Evolutionary conservation across 768 basidiomycete genomes (phyloP), one percentile per base, ranked within the genome.

Genomic region (Leccinum disarticulatum): DNA sequence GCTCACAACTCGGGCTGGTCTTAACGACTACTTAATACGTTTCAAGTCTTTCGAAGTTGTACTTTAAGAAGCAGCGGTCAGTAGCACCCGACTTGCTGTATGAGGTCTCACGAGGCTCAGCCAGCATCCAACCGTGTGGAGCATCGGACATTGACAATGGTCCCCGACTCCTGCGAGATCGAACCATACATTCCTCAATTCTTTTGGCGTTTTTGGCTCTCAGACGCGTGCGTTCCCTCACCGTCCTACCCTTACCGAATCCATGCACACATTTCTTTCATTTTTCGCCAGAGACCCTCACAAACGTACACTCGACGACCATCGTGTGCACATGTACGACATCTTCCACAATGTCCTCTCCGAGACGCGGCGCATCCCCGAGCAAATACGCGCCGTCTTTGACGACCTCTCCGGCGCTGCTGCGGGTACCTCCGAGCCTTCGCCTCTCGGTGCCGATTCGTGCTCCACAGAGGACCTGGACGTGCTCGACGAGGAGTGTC

Each of bases 291-390:
- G 72, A n/a, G 70, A 69, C 56, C 61, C 65, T n/a, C 67, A 56
- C 35, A 74, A 68, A 48, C 68, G 69, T 66, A 64, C 69, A 60
- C 54, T 64, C 61, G 75, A 59, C 62, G 75, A 62, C 67, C 79
- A 64, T 64, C 73, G 83, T 31, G 64, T 86, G 33, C 83, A 85
- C 63, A 65, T 79, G 3, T 85, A 84, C 61, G 78, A 85, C 60
- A 76, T 82, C 7, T 83, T 81, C 61, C 73, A 81, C 31, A 83
- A 84, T 63, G 71, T 75, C 11, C 74, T 86, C 27, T 71, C 73
- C 25, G 82, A 85, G 68, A 77, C 76, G 27, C 70, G 78, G 33
- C 69, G 77, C 33, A 68, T 71, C 19, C 79, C 75, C 0, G 73
- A 76, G 8, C 70, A 70, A 30, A 58, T 61, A 0, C 61, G 68